Base-by-base conservation (phyloP, 2,329 filamentous ascomycete genomes). In the Nemania sp. region DNA sequence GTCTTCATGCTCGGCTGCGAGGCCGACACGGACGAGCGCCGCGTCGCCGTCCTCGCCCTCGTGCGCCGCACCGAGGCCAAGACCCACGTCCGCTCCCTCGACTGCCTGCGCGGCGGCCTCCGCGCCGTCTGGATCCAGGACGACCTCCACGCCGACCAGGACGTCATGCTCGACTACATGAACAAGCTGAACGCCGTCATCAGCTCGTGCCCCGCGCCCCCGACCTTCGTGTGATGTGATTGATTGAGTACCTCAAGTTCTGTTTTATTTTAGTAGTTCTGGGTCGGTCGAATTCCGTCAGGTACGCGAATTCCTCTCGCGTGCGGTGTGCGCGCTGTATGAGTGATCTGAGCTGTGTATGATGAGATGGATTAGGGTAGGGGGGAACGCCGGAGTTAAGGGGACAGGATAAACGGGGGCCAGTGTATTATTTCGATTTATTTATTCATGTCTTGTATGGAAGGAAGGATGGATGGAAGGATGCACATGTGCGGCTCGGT, bases 1-100 rank as follows among this genome's bases (percentile, higher is more conserved):
- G 29, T 76, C 0, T 68, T 76, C 17, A 72, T 76, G n/a, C 51
- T 76, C 0, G 72, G 69, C 9, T 75, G 74, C 51, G 74, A 76
- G 66, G 71, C 75, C 4, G 52, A 67, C 7, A 72, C 64, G 10
- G 75, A 77, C 18, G 71, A 73, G 37, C 70, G 71, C 6, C 63
- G 74, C 17, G 56, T 66, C 0, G 55, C 60, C 1, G 65, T 75
- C 0, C 62, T 76, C 7, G 63, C 67, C 3, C n/a, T 76, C 4
- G 63, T 76, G 10, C 63, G 69, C 1, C 66, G 70, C 12, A 73
- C 68, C 0, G 57, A 60, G 34, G 39, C 48, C 10, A 48, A 9
- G 10, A 58, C 54, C 2, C 34, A 43, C 2, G 47, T 58, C 2
- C 32, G 63, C 35, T 5, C 32, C n/a, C 11, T 60, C 39, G 32